Percentiles rank a stretch among this genome's conserved stretches.
phyloP scores from a whole-genome alignment of 140 eudicot genomes.

The Stevia rebaudiana region DNA sequence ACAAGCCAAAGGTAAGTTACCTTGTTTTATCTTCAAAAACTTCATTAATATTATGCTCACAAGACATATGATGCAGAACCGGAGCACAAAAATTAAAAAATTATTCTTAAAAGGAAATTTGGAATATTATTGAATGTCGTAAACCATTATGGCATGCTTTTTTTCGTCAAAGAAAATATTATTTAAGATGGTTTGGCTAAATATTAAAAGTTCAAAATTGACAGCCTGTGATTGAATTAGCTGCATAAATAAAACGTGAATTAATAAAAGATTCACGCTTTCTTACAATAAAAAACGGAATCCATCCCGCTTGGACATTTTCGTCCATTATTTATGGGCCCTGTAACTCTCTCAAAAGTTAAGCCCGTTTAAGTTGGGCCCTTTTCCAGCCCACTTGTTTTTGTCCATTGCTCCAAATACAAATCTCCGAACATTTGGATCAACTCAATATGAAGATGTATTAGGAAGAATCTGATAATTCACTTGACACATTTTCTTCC shows the following conservation, averaged over 20 bases:
- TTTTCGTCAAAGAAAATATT: neutral
- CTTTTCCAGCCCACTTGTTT: neutral
- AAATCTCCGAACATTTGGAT: neutral
- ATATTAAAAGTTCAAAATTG: neutral
- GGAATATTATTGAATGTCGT: neutral
- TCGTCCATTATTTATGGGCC: neutral
- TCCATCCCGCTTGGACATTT: neutral
- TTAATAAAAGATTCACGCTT: neutral
- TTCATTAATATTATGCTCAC: neutral
- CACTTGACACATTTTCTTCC: neutral
- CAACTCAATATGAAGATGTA: neutral
- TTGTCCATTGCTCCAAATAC: neutral
- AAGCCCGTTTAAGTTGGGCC: no score
- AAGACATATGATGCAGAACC: neutral
- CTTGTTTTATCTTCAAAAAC: conserved; percentile 7
- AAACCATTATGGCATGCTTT: neutral
- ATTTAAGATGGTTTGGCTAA: neutral
- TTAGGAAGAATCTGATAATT: neutral
- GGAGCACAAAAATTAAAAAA: neutral
- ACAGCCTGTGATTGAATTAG: neutral
- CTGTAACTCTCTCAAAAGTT: no score
- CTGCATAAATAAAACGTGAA: neutral
- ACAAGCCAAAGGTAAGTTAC: conserved; percentile 43
- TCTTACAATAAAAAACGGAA: no score
- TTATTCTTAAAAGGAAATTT: neutral